Conservation (phyloP, 1,139 yeast species). For the Suzukiozyma palmioleophila region DNA sequence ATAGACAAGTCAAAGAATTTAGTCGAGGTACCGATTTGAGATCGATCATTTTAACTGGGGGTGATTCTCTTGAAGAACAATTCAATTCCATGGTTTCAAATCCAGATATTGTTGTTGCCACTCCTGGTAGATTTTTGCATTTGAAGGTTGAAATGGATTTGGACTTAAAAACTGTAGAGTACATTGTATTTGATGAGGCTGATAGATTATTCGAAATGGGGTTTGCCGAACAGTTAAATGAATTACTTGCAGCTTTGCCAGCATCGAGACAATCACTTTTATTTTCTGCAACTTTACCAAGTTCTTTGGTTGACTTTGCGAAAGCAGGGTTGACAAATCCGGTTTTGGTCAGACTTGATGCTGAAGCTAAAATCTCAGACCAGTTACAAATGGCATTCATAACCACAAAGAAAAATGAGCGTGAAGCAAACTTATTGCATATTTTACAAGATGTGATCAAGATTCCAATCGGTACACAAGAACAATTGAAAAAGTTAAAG, state of each 20-base stretch:
- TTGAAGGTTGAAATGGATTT: conserved; percentile 92
- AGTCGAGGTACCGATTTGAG: conserved; percentile 80
- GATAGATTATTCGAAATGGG: conserved; percentile 98
- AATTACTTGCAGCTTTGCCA: conserved; percentile 79
- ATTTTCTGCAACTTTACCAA: conserved; percentile 94
- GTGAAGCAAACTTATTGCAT: conserved; percentile 82
- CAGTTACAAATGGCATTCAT: conserved; percentile 87
- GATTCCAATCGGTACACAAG: conserved; percentile 73
- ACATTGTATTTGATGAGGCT: conserved; percentile 95
- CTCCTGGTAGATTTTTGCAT: conserved; percentile 97
- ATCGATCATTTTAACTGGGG: conserved; percentile 83
- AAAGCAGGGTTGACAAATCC: conserved; percentile 94
- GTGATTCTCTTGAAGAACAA: conserved; percentile 95
- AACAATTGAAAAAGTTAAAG: conserved; percentile 52
- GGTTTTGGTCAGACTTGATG: conserved; percentile 83
- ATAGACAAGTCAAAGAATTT: conserved; percentile 85
- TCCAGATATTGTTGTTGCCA: conserved; percentile 93
- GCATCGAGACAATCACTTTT: conserved; percentile 78
- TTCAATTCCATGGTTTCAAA: conserved; percentile 88
- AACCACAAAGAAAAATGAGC: conserved; percentile 74
- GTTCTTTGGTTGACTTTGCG: conserved; percentile 90
- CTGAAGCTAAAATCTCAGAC: conserved; percentile 86
- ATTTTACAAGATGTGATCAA: conserved; percentile 79
- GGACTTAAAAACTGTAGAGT: conserved; percentile 77
- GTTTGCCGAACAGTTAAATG: conserved; percentile 90